These are phyloP conservation scores for Tetrapisispora pingtungensis DNA, from an alignment of 805 yeast genomes.

Conservation along the genomic window DNA sequence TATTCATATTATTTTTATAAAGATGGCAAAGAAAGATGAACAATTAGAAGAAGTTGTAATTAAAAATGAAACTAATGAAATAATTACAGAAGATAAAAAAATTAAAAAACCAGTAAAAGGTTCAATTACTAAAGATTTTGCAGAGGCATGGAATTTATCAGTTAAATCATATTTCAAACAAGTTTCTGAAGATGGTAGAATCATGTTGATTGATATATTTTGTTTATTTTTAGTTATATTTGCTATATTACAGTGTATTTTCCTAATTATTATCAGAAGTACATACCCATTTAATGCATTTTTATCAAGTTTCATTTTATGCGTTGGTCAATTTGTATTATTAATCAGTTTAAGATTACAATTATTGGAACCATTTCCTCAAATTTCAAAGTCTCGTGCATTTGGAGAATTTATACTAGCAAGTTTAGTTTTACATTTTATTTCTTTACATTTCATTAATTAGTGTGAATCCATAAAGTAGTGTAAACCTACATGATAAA, in stretches of 20 bases:
- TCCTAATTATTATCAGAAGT: constrained; percentile 62
- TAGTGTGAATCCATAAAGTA: no score
- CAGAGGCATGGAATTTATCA: constrained; percentile 20
- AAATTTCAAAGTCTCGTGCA: constrained; percentile 49
- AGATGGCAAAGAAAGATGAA: not conserved
- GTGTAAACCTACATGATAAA: no score
- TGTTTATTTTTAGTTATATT: constrained; percentile 61
- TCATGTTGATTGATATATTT: constrained; percentile 68
- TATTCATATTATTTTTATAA: no score
- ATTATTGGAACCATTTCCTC: constrained; percentile 36
- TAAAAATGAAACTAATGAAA: not conserved
- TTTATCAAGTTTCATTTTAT: constrained; percentile 80
- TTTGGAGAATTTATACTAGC: constrained; percentile 86
- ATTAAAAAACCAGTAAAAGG: constrained; percentile 1
- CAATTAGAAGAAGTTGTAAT: not conserved
- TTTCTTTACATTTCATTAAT: constrained; percentile 84
- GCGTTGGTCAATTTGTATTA: constrained; percentile 93
- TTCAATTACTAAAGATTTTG: constrained; percentile 15
- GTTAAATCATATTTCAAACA: constrained; percentile 17
- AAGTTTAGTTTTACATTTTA: constrained; percentile 78
- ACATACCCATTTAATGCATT: constrained; percentile 96
- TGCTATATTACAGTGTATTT: constrained; percentile 71
- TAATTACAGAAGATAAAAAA: not conserved
- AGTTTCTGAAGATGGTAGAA: constrained; percentile 32
- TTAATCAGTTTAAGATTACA: constrained; percentile 78